Evolutionary conservation across 805 yeast species (phyloP).

Genomic region (Wickerhamiella allomyrinae): DNA sequence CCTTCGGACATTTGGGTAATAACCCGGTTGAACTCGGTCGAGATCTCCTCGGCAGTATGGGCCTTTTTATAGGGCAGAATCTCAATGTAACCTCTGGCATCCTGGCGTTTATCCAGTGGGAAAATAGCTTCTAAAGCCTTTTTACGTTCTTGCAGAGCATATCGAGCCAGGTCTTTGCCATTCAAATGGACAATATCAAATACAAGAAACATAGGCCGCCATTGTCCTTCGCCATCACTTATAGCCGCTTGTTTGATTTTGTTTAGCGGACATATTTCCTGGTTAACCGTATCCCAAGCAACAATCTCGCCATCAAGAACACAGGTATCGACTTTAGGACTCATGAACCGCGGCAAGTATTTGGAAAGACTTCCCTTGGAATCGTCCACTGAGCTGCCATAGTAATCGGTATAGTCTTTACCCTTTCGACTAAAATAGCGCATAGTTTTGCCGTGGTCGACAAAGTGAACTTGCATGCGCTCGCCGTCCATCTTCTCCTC

Average conservation of each 20-base stretch:
- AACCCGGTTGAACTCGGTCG: constrained; percentile 39
- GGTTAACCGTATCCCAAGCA: constrained; percentile 50
- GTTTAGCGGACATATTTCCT: constrained; percentile 61
- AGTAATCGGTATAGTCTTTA: constrained; percentile 56
- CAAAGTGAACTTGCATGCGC: constrained; percentile 63
- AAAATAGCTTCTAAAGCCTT: constrained; percentile 33
- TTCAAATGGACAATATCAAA: constrained; percentile 67
- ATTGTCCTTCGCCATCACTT: constrained; percentile 17
- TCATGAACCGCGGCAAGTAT: constrained; percentile 29
- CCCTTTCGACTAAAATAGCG: constrained; percentile 52
- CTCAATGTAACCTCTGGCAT: constrained; percentile 12
- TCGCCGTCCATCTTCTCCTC: constrained; percentile 96
- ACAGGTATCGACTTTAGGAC: constrained; percentile 22
- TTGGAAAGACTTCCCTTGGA: constrained; percentile 40
- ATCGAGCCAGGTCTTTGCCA: constrained; percentile 43
- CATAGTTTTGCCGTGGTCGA: constrained; percentile 31
- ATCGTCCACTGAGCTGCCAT: constrained; percentile 37
- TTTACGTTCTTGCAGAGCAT: constrained; percentile 44
- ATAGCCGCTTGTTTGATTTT: constrained; percentile 58
- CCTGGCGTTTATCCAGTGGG: constrained; percentile 21
- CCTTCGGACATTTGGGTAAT: constrained; percentile 64
- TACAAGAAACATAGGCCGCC: constrained; percentile 30
- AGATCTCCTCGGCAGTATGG: constrained; percentile 37
- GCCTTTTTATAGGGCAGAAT: constrained; percentile 28
- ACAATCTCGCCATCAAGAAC: constrained; percentile 90